Evolutionary conservation across 768 basidiomycete species (phyloP).

Genomic region (Tylopilus subfusipes): DNA sequence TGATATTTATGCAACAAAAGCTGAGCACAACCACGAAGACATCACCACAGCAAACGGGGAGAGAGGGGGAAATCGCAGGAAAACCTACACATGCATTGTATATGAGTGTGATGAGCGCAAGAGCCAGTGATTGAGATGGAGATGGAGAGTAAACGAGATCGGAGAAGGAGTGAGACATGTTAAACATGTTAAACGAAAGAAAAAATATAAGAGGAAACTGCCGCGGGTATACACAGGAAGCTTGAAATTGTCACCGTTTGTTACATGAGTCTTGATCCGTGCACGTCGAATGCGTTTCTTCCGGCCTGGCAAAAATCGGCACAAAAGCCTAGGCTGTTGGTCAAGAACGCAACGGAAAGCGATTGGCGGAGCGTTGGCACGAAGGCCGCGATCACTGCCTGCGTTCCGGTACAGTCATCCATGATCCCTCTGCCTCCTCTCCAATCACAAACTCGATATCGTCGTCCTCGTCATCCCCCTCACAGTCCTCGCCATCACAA

Average conservation of each 20-base stretch:
- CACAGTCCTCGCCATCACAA: conserved; percentile 34
- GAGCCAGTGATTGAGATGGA: conserved; percentile 9
- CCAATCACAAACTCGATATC: conserved; percentile 74
- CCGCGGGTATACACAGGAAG: conserved; percentile 19
- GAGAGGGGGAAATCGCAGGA: neutral
- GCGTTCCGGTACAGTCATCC: conserved; percentile 35
- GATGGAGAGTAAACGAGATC: conserved; percentile 7
- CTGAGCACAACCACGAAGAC: neutral
- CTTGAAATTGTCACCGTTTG: conserved; percentile 2
- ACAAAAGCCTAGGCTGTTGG: conserved; percentile 7
- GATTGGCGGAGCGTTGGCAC: neutral
- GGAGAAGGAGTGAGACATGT: neutral
- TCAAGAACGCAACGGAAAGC: conserved; percentile 1
- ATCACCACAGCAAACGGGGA: neutral
- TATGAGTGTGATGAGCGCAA: conserved; percentile 4
- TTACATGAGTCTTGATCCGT: conserved; percentile 2
- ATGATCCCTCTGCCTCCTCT: conserved; percentile 38
- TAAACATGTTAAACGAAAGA: neutral
- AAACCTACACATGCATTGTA: conserved; percentile 14
- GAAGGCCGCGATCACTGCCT: conserved; percentile 12
- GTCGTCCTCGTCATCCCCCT: conserved; percentile 62
- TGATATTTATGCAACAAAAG: conserved; percentile 1
- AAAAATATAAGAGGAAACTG: neutral
- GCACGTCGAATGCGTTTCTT: conserved; percentile 17
- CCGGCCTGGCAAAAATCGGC: conserved; percentile 9